These are phyloP conservation scores for Aspergillus persii DNA, from an alignment of 2,329 filamentous ascomycete genomes.

Conservation along the genomic window DNA sequence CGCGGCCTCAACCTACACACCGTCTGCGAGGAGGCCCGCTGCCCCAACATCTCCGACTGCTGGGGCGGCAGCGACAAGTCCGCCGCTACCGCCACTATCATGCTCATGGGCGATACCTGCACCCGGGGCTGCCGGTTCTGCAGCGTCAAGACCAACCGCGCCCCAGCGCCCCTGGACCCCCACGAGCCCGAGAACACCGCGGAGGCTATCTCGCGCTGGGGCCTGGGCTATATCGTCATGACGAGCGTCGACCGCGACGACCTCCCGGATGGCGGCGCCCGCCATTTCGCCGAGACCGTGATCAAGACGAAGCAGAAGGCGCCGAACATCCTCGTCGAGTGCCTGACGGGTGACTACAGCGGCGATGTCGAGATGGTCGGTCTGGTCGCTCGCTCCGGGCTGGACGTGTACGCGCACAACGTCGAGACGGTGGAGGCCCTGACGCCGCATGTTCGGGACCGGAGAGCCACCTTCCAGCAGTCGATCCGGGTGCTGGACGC, in stretches of 20 bases:
- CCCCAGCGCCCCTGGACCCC: slow-evolving; percentile 77
- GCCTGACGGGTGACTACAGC: slow-evolving; percentile 71
- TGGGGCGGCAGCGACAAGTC: slow-evolving; percentile 90
- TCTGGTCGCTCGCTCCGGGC: slow-evolving; percentile 77
- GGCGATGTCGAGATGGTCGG: slow-evolving; percentile 85
- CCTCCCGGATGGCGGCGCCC: slow-evolving; percentile 79
- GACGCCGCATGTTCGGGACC: slow-evolving; percentile 85
- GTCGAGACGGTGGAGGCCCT: slow-evolving; percentile 91
- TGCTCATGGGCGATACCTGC: slow-evolving; percentile 99
- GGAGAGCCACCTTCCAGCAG: slow-evolving; percentile 84
- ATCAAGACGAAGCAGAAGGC: slow-evolving; percentile 83
- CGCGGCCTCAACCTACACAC: slow-evolving; percentile 88
- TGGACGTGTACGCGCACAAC: slow-evolving; percentile 97
- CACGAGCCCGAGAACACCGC: slow-evolving; percentile 97
- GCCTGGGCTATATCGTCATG: slow-evolving; percentile 90
- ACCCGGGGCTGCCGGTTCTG: slow-evolving; percentile 96
- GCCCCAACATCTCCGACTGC: slow-evolving; percentile 96
- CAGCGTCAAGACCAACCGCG: slow-evolving; percentile 84
- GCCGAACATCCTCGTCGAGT: slow-evolving; percentile 46
- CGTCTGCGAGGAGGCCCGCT: slow-evolving; percentile 95
- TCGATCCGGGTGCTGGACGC: slow-evolving; percentile 75
- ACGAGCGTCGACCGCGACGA: slow-evolving; percentile 95
- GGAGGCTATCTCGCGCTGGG: slow-evolving; percentile 89
- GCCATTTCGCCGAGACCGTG: slow-evolving; percentile 91
- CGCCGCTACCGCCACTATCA: slow-evolving; percentile 94